These are phyloP conservation scores for Leccinum griseonigrum DNA, from an alignment of 1,284 basidiomycete species.

Conservation along the genomic window DNA sequence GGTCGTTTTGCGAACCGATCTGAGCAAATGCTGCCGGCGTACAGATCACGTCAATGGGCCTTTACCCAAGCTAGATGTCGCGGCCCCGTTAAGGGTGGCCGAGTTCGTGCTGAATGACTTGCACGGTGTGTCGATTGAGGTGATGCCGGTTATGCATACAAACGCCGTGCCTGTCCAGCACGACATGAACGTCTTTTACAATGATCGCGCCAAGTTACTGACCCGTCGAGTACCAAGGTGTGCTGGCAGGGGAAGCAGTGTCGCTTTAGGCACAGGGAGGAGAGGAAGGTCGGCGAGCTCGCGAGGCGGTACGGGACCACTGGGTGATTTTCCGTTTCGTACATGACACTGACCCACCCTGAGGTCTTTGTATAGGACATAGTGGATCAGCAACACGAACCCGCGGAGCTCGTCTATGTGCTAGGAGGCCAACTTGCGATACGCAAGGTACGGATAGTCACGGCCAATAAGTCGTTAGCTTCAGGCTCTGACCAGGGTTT, in stretches of 20 bases:
- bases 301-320: conserved; percentile 67
- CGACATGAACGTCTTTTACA: conserved; percentile 61
- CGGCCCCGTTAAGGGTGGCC: conserved; percentile 38
- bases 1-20: no score
- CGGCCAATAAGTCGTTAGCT: conserved; percentile 1
- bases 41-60: conserved; percentile 44
- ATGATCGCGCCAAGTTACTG: conserved; percentile 67
- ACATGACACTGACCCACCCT: neutral
- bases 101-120: conserved; percentile 38
- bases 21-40: neutral
- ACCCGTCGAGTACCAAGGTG: conserved; percentile 63
- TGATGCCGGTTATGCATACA: conserved; percentile 54
- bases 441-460: conserved; percentile 53
- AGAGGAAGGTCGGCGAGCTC: conserved; percentile 64
- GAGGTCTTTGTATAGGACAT: conserved; percentile 37
- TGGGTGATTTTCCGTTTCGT: conserved; percentile 28
- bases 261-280: conserved; percentile 52
- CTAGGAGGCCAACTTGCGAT: conserved; percentile 64
- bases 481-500: conserved; percentile 1
- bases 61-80: conserved; percentile 51
- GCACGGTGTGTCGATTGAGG: conserved; percentile 70
- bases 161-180: conserved; percentile 43
- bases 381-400: conserved; percentile 60
- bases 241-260: conserved; percentile 64
- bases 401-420: conserved; percentile 54